Conservation (phyloP, 345 rosid species). For the Lepidium aucheri region DNA sequence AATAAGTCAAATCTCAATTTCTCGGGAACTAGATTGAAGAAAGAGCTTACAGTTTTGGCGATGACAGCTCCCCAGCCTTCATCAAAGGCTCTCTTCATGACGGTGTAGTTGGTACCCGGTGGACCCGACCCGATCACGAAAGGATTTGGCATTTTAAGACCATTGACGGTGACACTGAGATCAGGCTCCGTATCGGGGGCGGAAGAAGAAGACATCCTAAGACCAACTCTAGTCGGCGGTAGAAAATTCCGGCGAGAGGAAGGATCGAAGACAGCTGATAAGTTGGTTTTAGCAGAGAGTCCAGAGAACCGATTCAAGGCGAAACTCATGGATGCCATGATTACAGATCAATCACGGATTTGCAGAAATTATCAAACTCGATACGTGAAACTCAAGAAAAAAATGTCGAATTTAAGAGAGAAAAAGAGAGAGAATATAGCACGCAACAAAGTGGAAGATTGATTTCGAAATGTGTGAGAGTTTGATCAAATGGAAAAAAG, state of each 20-base stretch:
- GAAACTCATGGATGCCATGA: conserved; percentile 54
- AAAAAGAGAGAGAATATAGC: neutral
- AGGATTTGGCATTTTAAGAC: conserved; percentile 82
- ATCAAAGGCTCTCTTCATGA: conserved; percentile 93
- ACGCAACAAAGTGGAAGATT: neutral
- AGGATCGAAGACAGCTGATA: conserved; percentile 26
- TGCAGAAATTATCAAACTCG: neutral
- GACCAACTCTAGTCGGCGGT: conserved; percentile 42
- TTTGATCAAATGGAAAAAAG: neutral
- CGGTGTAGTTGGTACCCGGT: conserved; percentile 94
- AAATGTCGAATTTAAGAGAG: neutral
- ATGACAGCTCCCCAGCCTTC: conserved; percentile 99
- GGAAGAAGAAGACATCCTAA: conserved; percentile 40
- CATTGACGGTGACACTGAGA: conserved; percentile 82
- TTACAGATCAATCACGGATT: conserved; percentile 4
- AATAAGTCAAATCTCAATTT: neutral
- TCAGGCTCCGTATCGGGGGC: conserved; percentile 49
- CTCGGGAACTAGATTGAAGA: neutral
- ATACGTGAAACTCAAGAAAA: conserved; percentile 9
- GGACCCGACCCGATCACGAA: conserved; percentile 98
- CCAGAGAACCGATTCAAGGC: conserved; percentile 39
- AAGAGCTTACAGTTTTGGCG: conserved; percentile 78
- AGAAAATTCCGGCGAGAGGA: conserved; percentile 22
- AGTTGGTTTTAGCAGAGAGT: conserved; percentile 19
- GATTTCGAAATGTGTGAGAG: neutral